Percentiles rank a stretch among this genome's conserved stretches.
These are phyloP conservation scores for Scheffersomyces amazonensis DNA, from an alignment of 805 yeast species.

Conservation along the genomic window DNA sequence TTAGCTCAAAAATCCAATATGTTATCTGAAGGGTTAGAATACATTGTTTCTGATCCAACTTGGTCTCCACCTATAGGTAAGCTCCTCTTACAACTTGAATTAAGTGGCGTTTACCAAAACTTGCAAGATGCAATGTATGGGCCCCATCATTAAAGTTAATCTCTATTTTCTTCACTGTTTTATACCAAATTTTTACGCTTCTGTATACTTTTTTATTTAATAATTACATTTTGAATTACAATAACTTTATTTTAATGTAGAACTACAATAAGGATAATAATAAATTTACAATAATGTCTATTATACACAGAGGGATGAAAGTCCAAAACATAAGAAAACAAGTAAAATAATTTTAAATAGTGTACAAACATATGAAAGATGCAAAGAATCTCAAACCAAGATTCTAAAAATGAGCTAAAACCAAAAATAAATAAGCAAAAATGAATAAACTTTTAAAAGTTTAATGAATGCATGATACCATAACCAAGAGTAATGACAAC, in stretches of 20 bases:
- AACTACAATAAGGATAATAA: too few species aligned
- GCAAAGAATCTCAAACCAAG: too few species aligned
- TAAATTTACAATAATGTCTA: too few species aligned
- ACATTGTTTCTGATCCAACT: slow-evolving; percentile 22
- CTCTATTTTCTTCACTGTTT: too few species aligned
- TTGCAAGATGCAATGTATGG: slow-evolving; percentile 32
- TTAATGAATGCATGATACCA: slow-evolving; percentile 34
- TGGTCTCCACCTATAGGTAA: slow-evolving; percentile 31
- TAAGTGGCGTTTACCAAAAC: slow-evolving; percentile 25
- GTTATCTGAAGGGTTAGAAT: slow-evolving; percentile 21
- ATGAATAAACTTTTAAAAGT: slow-evolving; percentile 12
- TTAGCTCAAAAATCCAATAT: slow-evolving; percentile 19
- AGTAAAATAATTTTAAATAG: too few species aligned
- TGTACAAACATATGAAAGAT: too few species aligned
- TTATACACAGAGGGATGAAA: too few species aligned
- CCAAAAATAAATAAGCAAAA: neutral
- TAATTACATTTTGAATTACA: too few species aligned
- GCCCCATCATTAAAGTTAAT: slow-evolving; percentile 5
- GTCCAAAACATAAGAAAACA: too few species aligned
- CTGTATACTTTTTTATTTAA: too few species aligned
- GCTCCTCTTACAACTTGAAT: slow-evolving; percentile 27
- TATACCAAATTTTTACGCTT: too few species aligned
- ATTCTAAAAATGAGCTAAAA: neutral
- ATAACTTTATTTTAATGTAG: too few species aligned
- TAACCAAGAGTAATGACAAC: slow-evolving; percentile 37